Evolutionary conservation across 1,284 basidiomycete species (phyloP).

Genomic region (Microbotryum intermedium): DNA sequence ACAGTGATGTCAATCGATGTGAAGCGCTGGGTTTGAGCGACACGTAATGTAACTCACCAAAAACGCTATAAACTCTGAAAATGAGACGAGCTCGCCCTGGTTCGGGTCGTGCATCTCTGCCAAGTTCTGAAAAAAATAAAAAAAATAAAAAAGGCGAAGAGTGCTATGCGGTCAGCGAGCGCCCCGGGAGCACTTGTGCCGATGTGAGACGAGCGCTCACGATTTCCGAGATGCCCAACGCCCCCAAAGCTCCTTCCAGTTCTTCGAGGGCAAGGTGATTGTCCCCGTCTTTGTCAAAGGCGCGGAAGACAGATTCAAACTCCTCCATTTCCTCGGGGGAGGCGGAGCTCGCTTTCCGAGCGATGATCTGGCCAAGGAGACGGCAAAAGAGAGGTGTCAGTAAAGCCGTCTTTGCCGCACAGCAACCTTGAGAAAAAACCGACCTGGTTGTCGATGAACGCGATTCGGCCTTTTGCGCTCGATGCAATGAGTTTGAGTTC

Average conservation of each 20-base stretch:
- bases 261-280: constrained; percentile 79
- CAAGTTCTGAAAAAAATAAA: constrained; percentile 43
- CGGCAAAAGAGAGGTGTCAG: constrained; percentile 34
- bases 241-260: constrained; percentile 85
- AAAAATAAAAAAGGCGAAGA: background rate
- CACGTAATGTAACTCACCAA: constrained; percentile 50
- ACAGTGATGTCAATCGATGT: background rate
- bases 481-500: constrained; percentile 77
- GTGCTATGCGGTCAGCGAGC: too few species aligned
- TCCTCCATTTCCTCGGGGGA: constrained; percentile 95
- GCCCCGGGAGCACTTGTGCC: background rate
- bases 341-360: constrained; percentile 79
- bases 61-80: constrained; percentile 90
- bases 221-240: constrained; percentile 61
- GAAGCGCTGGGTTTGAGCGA: background rate
- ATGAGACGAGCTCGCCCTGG: constrained; percentile 78
- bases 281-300: constrained; percentile 88
- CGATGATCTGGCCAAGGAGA: constrained; percentile 60
- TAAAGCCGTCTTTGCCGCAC: background rate
- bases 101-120: constrained; percentile 70
- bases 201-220: constrained; percentile 6
- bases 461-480: constrained; percentile 77
- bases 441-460: constrained; percentile 94
- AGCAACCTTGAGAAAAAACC: constrained; percentile 1
- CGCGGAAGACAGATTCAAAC: constrained; percentile 93